phyloP scores from a whole-genome alignment of 2,329 filamentous ascomycete species.

The Beauveria rudraprayagi region DNA sequence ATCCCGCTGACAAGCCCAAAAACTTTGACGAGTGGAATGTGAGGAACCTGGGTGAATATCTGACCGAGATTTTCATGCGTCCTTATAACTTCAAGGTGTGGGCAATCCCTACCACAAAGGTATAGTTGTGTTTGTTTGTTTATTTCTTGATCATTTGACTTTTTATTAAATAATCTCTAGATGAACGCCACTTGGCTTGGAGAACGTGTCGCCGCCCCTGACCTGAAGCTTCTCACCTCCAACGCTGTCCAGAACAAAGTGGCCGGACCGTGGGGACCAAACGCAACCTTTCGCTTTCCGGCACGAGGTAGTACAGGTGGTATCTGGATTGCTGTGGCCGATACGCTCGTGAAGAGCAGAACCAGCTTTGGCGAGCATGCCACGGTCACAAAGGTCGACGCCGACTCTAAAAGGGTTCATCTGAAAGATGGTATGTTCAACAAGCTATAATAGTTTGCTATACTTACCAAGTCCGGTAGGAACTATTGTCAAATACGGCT shows the following conservation, averaged over 20 bases:
- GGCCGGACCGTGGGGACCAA: constrained; percentile 87
- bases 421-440: constrained; percentile 54
- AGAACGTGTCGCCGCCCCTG: constrained; percentile 85
- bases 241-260: constrained; percentile 87
- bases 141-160: background rate
- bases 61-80: constrained; percentile 88
- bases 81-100: constrained; percentile 98
- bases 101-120: constrained; percentile 88
- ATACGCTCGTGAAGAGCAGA: constrained; percentile 78
- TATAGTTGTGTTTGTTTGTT: constrained; percentile 25
- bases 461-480: background rate
- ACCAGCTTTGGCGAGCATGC: constrained; percentile 72
- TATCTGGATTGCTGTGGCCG: constrained; percentile 89
- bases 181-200: constrained; percentile 96
- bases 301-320: constrained; percentile 82
- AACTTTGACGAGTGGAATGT: constrained; percentile 94
- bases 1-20: constrained; percentile 74
- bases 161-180: constrained; percentile 32
- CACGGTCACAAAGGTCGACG: constrained; percentile 71
- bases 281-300: constrained; percentile 90
- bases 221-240: constrained; percentile 77
- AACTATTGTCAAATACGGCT: constrained; percentile 74
- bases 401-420: constrained; percentile 66
- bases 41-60: constrained; percentile 72
- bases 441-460: too few species aligned